Base-by-base conservation (phyloP, 2,329 filamentous ascomycete genomes). In the Sporothrix brasiliensis region DNA sequence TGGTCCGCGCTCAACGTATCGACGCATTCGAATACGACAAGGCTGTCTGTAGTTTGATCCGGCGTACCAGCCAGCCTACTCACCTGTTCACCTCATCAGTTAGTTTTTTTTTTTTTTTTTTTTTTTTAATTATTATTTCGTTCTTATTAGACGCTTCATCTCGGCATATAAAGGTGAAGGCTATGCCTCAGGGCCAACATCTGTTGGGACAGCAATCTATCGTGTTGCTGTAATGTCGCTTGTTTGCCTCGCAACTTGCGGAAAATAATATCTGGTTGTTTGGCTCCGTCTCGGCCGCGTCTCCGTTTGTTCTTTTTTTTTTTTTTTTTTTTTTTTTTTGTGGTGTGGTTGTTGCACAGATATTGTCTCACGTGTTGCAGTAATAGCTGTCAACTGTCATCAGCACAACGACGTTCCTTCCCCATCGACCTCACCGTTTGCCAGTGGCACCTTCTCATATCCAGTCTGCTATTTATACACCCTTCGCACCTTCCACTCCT, bases 1-100 rank as follows among this genome's bases (percentile, higher is more conserved):
- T 61, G 39, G 58, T 24, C n/a, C 58, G 39, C 58, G n/a, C 58
- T 41, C 34, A 61, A 61, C 34, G 13, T 14, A 61, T 61, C 58
- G 39, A 47, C 58, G 7, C n/a, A 16, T 61, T 61, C 58, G 41
- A 7, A 34, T 9, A 44, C 34, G 58, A 63, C 58, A 27, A 63
- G 58, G 58, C 58, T 47, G n/a, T 21, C 58, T 13, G 58, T 39
- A 21, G 58, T 27, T 11, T 13, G 39, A 63, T 47, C 58, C 58
- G 39, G 39, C 21, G 34, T 34, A 34, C 34, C 34, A 34, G 4
- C 58, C n/a, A 39, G 54, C 6, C 54, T 34, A 39, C 27, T 58
- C 27, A 7, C 2, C 0, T 56, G 10, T 14, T 34, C 53, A 34
- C 47, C 16, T 49, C 4, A 7, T 16, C 16, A 21, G 4, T n/a